Evolutionary conservation across 116 monocot genomes (phyloP), one percentile per base, ranked within the genome.

Genomic region (Dioscorea cayenensis): DNA sequence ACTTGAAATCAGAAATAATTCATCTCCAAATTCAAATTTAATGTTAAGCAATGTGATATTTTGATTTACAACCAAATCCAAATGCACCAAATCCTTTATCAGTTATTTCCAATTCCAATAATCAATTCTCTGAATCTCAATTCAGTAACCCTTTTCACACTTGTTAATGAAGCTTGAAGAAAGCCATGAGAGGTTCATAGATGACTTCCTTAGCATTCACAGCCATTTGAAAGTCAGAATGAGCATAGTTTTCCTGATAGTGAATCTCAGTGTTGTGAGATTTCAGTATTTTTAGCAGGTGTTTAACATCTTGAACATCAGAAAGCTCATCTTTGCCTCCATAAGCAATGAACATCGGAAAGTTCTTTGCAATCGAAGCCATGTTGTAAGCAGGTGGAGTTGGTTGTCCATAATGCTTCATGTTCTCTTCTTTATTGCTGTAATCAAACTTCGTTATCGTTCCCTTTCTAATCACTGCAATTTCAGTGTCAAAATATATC

Each of bases 221-320:
- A n/a, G 60, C 79, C 69, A 84, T 70, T 37, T 76, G 72, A 28
- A 84, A 84, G 61, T 84, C 79, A 12, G 64, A 72, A 43, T 84
- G 79, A 2, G 79, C 79, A 66, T 84, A 84, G 51, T 76, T 38
- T 6, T 61, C 51, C 18, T 36, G 36, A 49, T 72, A 79, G 21
- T 64, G 72, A 21, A 79, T 69, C 20, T 51, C 67, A 20, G 23
- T 2, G 21, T 76, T 32, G 29, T 79, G 84, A 19, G 4, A 73
- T 19, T 76, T 76, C 23, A 84, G 79, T 14, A 2, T 13, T 5
- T 64, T 36, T 17, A 82, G 7, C 9, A 74, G n/a, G 49, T 58
- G 38, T 58, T 62, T 7, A 4, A 75, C 80, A 20, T 80, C 80
- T n/a, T 23, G 1, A 0, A 13, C 49, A 60, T 66, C 75, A 9